Evolutionary conservation across 2,329 filamentous ascomycete species (phyloP), one percentile per base, ranked within the genome.

Genomic region (Neonectria neomacrospora): DNA sequence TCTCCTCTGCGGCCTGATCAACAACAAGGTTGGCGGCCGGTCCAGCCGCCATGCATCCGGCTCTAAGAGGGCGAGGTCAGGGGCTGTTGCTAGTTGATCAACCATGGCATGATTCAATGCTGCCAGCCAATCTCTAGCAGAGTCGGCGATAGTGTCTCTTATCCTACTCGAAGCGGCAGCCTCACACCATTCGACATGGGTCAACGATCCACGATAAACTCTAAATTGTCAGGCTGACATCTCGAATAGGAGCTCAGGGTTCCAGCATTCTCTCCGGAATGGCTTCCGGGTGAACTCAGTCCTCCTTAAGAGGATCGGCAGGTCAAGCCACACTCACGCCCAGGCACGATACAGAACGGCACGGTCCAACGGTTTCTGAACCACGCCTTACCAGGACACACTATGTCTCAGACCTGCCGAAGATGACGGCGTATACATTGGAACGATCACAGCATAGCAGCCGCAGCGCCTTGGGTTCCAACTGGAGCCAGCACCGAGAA

Each of bases 291-390:
- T 11, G 20, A 59, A 47, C 39, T 34, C 45, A 51, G 30, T 20
- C 30, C 28, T 26, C 39, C 30, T 45, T 42, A 20, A 45, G 22
- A 54, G 22, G 32, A 30, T 12, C 42, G 41, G 20, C 53, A 47
- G 30, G 11, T 9, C 54, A 45, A 42, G 54, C 50, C 54, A 51
- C 55, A 32, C 52, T 39, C 26, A 58, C 37, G 42, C 37, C 18
- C 37, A 52, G 55, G 37, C 45, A 58, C 47, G 34, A 26, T 30
- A 34, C 53, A 39, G 42, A 18, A 54, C 34, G 44, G 42, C 42
- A 54, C 50, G 50, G 41, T 37, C 23, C 42, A 63, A 58, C 54
- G 26, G 54, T 30, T 63, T 44, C 60, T 54, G 20, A 42, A 48
- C 41, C 48, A 44, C 42, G 18, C n/a, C n/a, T 20, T n/a, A n/a